These are phyloP conservation scores for Coemansia sp. DNA, from an alignment of 192 early-diverging fungal species.

Conservation along the genomic window DNA sequence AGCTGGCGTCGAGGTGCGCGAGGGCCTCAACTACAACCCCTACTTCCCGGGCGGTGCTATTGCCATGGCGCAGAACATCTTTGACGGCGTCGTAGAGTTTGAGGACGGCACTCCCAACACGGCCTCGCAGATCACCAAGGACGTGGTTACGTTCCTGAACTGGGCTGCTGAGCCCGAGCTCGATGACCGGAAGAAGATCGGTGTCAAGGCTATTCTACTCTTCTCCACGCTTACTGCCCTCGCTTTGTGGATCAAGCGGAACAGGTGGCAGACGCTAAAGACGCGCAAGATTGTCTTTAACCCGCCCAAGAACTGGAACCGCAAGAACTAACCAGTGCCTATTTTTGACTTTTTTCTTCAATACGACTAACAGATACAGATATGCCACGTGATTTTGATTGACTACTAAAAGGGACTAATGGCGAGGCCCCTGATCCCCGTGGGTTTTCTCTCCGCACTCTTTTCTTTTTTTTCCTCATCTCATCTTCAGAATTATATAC, in stretches of 20 bases:
- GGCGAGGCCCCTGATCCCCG: no score
- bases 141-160: slow-evolving; percentile 89
- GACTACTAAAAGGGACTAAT: no score
- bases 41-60: slow-evolving; percentile 99
- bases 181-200: slow-evolving; percentile 96
- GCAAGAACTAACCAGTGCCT: slow-evolving; percentile 1
- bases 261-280: slow-evolving; percentile 93
- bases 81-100: slow-evolving; percentile 93
- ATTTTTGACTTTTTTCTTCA: not conserved
- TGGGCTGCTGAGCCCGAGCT: slow-evolving; percentile 98
- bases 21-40: slow-evolving; percentile 98
- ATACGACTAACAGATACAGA: not conserved
- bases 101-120: slow-evolving; percentile 97
- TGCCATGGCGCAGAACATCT: slow-evolving; percentile 92
- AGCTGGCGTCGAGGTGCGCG: slow-evolving; percentile 88
- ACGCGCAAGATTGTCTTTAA: slow-evolving; percentile 87
- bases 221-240: slow-evolving; percentile 69
- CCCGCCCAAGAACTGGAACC: slow-evolving; percentile 51
- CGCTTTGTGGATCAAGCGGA: slow-evolving; percentile 87
- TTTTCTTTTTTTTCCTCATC: not conserved
- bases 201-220: slow-evolving; percentile 82
- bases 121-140: slow-evolving; percentile 95
- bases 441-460: not conserved
- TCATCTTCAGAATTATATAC: not conserved
- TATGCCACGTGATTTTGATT: not conserved